Evolutionary conservation across 352 stramenopile genomes (phyloP), one percentile per base, ranked within the genome.

Genomic region (Phytophthora litchii): DNA sequence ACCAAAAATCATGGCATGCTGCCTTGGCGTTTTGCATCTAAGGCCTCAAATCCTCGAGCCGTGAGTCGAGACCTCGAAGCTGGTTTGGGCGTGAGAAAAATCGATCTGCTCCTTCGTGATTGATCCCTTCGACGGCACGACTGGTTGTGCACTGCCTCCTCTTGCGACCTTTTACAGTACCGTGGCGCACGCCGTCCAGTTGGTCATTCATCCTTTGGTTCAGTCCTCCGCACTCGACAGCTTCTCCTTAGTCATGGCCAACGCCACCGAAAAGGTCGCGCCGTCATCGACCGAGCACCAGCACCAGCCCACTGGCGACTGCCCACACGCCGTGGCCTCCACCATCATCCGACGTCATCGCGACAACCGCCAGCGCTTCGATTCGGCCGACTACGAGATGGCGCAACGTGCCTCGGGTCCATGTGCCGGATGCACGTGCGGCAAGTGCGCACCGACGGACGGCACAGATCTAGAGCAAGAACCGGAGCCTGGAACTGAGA

Each of bases 331-430:
- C 13, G 74, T 78, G n/a, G 76, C 76, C 20, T 72, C 35, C 21
- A 67, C 62, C 16, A 74, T 89, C 46, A 64, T 91, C 46, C 74
- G 83, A 52, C 81, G 81, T 5, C 78, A 80, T 43, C 42, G 50
- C 9, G 60, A 71, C 36, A 65, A 83, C 36, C 81, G 81, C 35
- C 78, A 91, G 64, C 82, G 82, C 25, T 91, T 91, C 52, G 82
- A 91, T 54, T 91, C 82, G 48, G 82, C 82, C 7, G 82, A 91
- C 53, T 87, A 83, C 53, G 77, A 70, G 25, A 80, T 91, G 62
- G 60, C 56, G 1, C 54, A 71, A 48, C 64, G 62, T 16, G 56
- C 66, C n/a, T 54, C 70, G 9, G 62, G 54, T 9, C 13, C 40
- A 16, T 68, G 56, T 29, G 37, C 44, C n/a, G 64, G 63, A 32